These are phyloP conservation scores for Colletotrichum zoysiae DNA, from an alignment of 2,329 filamentous ascomycete genomes.

Conservation along the genomic window DNA sequence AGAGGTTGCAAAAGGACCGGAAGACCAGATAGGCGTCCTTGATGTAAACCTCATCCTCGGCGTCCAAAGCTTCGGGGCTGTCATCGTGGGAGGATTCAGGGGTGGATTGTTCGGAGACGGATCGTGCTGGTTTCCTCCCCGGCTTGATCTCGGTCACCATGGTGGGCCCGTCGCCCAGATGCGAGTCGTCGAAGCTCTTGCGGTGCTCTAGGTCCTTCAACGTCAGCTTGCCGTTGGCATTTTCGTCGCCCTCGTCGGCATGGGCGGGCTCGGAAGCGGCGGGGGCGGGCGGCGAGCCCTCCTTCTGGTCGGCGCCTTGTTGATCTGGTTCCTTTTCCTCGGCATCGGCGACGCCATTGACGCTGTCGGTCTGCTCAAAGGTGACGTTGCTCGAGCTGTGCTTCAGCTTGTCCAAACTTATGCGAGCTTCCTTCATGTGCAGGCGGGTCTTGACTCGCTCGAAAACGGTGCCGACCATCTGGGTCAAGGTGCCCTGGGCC, in stretches of 20 bases:
- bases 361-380: constrained; percentile 61
- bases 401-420: constrained; percentile 67
- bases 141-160: constrained; percentile 74
- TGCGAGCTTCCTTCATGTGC: constrained; percentile 85
- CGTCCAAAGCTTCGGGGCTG: constrained; percentile 70
- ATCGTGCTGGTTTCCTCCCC: constrained; percentile 56
- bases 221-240: constrained; percentile 68
- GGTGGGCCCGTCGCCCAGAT: constrained; percentile 74
- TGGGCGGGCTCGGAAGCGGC: constrained; percentile 48
- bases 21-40: constrained; percentile 98
- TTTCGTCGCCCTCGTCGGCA: constrained; percentile 48
- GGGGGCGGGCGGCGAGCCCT: constrained; percentile 13
- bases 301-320: constrained; percentile 45
- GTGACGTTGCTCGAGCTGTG: constrained; percentile 65
- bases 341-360: constrained; percentile 51
- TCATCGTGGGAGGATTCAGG: constrained; percentile 69
- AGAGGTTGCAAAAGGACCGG: constrained; percentile 96
- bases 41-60: constrained; percentile 95
- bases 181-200: constrained; percentile 77
- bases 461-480: constrained; percentile 99
- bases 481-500: constrained; percentile 94
- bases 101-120: constrained; percentile 66
- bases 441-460: constrained; percentile 90
- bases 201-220: constrained; percentile 75
- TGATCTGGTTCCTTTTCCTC: constrained; percentile 56